Conservation (phyloP, 2,329 filamentous ascomycete genomes). For the Cladosporium sp. region DNA sequence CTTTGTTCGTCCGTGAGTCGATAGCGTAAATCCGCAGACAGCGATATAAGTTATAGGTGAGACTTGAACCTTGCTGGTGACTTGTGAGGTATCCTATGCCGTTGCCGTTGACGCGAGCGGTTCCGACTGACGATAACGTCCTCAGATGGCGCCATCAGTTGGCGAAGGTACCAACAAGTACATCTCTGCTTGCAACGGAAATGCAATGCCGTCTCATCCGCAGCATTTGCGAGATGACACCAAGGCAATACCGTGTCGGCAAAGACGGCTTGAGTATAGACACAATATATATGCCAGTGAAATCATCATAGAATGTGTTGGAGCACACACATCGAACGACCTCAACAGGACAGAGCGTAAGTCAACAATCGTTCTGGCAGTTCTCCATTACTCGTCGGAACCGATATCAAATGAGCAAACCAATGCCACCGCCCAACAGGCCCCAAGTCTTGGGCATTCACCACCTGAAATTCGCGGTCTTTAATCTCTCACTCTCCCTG, state of each 20-base stretch:
- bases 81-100: too few species aligned
- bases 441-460: conserved; percentile 20
- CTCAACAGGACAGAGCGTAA: neutral
- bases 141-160: neutral
- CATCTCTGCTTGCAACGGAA: neutral
- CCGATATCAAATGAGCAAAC: neutral
- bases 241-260: neutral
- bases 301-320: neutral
- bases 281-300: neutral
- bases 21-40: neutral
- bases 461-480: conserved; percentile 22
- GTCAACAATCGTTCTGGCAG: neutral
- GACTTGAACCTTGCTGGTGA: neutral
- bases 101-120: neutral
- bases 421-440: neutral
- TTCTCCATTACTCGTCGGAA: neutral
- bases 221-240: neutral
- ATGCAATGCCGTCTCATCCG: neutral
- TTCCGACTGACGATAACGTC: neutral
- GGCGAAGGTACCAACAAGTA: neutral
- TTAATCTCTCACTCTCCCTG: conserved; percentile 20
- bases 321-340: neutral
- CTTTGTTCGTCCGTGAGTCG: neutral
- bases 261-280: neutral
- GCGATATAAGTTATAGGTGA: neutral